These are phyloP conservation scores for Akanthomyces uredinophilus DNA, from an alignment of 2,329 filamentous ascomycete genomes.

Conservation along the genomic window DNA sequence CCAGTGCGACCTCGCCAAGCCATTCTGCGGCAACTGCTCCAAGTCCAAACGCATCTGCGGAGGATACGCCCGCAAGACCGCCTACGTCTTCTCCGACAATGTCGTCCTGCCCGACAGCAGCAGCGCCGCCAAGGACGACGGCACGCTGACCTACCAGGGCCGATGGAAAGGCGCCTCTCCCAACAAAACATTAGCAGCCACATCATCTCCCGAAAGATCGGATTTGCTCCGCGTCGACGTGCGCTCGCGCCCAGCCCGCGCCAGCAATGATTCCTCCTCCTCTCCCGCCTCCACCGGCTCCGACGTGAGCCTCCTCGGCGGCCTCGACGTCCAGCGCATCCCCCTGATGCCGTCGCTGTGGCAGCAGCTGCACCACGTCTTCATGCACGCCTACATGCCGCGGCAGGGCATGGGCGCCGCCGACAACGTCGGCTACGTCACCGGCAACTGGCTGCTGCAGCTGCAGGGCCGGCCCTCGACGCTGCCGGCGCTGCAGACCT, in stretches of 20 bases:
- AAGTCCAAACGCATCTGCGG: conserved; percentile 14
- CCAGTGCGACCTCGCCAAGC: conserved; percentile 15
- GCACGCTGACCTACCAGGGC: conserved; percentile 8
- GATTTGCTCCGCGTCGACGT: neutral
- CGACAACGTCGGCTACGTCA: neutral
- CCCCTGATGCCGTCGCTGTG: conserved; percentile 8
- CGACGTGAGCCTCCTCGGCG: neutral
- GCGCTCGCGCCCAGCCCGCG: neutral
- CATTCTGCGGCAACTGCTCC: conserved; percentile 15
- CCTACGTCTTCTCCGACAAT: conserved; percentile 16
- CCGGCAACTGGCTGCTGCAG: conserved; percentile 14
- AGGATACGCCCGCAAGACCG: conserved; percentile 13
- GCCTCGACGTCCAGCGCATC: neutral
- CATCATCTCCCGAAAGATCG: neutral
- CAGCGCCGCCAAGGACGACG: neutral
- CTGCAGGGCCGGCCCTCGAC: neutral
- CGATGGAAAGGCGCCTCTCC: conserved; percentile 1
- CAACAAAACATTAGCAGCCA: neutral
- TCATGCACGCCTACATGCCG: conserved; percentile 13
- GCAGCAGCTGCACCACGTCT: conserved; percentile 14
- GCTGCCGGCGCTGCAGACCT: conserved; percentile 9
- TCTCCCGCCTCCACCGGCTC: neutral
- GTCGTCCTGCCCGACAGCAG: neutral
- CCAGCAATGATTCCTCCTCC: neutral
- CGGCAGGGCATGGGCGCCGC: neutral